Evolutionary conservation across 106 monocot species (phyloP).

Genomic region (Dendrobium nobile): DNA sequence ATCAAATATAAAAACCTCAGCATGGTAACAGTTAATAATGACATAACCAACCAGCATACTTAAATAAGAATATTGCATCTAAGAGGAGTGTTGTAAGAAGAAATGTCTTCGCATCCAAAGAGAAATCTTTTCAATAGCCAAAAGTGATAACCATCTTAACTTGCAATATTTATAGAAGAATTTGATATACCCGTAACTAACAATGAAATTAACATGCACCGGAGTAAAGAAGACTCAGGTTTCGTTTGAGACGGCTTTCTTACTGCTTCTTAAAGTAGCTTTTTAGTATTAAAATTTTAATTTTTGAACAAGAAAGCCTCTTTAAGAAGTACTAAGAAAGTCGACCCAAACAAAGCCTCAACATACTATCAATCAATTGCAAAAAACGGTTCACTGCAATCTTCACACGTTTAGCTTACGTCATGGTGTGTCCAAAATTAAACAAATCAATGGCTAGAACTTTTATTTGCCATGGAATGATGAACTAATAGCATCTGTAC

Average conservation of each 20-base stretch:
- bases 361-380: not conserved
- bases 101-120: no score
- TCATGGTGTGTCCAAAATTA: not conserved
- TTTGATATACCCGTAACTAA: not conserved
- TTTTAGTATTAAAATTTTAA: no score
- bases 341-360: not conserved
- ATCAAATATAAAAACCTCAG: no score
- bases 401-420: not conserved
- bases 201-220: not conserved
- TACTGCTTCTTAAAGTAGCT: no score
- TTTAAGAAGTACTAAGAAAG: no score
- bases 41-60: no score
- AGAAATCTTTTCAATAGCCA: not conserved
- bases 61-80: no score
- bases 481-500: slow-evolving; percentile 9
- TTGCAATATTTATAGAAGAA: not conserved
- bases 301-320: no score
- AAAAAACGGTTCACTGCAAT: not conserved
- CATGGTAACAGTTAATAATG: no score
- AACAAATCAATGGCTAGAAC: not conserved
- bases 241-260: no score
- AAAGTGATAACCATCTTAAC: not conserved
- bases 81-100: no score
- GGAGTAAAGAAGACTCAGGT: not conserved
- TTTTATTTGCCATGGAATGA: not conserved